These are phyloP conservation scores for Wakefieldia striispora DNA, from an alignment of 768 basidiomycete genomes.

Conservation along the genomic window DNA sequence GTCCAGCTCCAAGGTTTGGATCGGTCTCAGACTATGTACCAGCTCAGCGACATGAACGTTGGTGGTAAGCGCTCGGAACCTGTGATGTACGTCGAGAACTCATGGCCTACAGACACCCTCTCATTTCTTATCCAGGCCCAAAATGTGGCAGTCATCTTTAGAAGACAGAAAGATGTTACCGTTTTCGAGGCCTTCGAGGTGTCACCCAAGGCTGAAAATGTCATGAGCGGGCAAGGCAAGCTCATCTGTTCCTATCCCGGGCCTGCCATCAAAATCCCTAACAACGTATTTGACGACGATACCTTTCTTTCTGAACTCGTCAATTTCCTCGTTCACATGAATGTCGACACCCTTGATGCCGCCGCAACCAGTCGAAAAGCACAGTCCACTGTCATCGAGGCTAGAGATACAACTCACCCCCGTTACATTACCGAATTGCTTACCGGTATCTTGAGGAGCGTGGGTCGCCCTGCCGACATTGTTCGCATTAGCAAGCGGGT, in stretches of 20 bases:
- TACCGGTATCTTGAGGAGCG: conserved; percentile 43
- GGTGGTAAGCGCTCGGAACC: conserved; percentile 14
- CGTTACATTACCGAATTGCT: conserved; percentile 50
- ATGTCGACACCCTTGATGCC: conserved; percentile 34
- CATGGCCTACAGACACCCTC: conserved; percentile 32
- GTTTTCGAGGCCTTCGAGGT: conserved; percentile 48
- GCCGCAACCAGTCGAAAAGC: conserved; percentile 39
- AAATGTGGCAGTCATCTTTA: conserved; percentile 46
- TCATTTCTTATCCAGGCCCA: conserved; percentile 42
- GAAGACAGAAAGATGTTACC: conserved; percentile 27
- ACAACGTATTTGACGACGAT: conserved; percentile 24
- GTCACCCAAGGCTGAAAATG: conserved; percentile 32
- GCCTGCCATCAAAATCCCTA: conserved; percentile 39
- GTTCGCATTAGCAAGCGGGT: conserved; percentile 41
- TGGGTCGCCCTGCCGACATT: conserved; percentile 31
- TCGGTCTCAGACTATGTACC: conserved; percentile 1
- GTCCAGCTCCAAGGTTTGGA: conserved; percentile 15
- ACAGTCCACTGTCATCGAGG: conserved; percentile 33
- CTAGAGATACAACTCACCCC: conserved; percentile 41
- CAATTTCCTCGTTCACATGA: conserved; percentile 36
- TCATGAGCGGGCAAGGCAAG: conserved; percentile 42
- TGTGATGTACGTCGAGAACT: not conserved
- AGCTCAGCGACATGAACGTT: conserved; percentile 4
- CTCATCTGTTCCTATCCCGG: conserved; percentile 47
- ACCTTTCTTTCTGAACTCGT: conserved; percentile 36